Evolutionary conservation across 1,139 yeast species (phyloP).

Genomic region (Saccharomyces hybrid): DNA sequence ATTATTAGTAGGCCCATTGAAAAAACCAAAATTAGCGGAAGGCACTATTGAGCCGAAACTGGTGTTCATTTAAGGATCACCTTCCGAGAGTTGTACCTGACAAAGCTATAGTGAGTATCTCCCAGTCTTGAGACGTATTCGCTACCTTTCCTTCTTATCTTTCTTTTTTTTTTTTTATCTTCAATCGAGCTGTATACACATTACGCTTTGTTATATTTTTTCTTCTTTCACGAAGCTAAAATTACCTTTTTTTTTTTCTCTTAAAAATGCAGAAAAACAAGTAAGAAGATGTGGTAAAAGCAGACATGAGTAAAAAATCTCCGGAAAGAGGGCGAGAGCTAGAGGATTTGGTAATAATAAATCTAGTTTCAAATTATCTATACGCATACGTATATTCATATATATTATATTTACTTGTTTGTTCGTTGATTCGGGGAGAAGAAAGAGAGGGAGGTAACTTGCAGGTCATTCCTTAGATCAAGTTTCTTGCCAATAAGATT

Average conservation of each 20-base stretch:
- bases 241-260: neutral
- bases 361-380: neutral
- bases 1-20: slow-evolving; percentile 11
- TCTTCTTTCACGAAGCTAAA: neutral
- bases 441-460: neutral
- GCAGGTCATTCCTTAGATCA: slow-evolving; percentile 43
- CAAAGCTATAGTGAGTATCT: neutral
- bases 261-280: too few species aligned
- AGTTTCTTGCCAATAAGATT: slow-evolving; percentile 65
- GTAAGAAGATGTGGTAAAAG: too few species aligned
- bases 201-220: neutral
- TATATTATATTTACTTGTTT: neutral
- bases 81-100: neutral
- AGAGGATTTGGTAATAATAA: neutral
- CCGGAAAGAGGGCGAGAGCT: neutral
- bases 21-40: slow-evolving; percentile 6
- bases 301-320: too few species aligned
- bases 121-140: neutral
- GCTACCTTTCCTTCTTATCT: neutral
- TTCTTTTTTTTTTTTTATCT: neutral
- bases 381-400: neutral
- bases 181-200: neutral
- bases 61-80: neutral
- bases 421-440: neutral
- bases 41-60: slow-evolving; percentile 8